These are phyloP conservation scores for Phytopythium chamaehyphon DNA, from an alignment of 352 stramenopile species.

Conservation along the genomic window DNA sequence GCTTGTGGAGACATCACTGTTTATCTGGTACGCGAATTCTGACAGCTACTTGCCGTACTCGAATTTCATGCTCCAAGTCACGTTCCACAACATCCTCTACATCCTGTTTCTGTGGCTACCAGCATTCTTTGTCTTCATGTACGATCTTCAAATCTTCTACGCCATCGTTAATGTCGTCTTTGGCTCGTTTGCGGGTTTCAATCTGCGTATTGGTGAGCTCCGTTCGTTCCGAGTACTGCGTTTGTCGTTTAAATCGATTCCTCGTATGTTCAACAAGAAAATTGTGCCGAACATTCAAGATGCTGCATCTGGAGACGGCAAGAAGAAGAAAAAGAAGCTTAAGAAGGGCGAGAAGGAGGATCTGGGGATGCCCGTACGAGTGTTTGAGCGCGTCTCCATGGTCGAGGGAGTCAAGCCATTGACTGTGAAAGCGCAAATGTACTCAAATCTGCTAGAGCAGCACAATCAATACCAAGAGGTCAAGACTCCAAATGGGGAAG, in stretches of 20 bases:
- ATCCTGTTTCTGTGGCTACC: constrained; percentile 82
- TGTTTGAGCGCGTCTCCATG: constrained; percentile 83
- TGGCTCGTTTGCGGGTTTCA: constrained; percentile 81
- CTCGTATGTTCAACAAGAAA: constrained; percentile 86
- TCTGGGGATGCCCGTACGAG: constrained; percentile 53
- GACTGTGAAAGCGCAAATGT: constrained; percentile 83
- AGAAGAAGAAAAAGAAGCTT: constrained; percentile 71
- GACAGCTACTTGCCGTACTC: constrained; percentile 75
- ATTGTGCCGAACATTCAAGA: constrained; percentile 85
- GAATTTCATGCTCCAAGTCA: constrained; percentile 79
- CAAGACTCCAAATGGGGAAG: constrained; percentile 57
- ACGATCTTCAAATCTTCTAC: constrained; percentile 87
- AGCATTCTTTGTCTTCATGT: constrained; percentile 82
- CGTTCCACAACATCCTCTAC: constrained; percentile 85
- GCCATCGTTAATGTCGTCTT: constrained; percentile 72
- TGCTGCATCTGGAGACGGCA: constrained; percentile 35
- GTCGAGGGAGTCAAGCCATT: constrained; percentile 73
- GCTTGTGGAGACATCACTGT: constrained; percentile 81
- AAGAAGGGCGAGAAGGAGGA: constrained; percentile 73
- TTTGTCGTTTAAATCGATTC: constrained; percentile 84
- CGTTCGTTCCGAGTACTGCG: constrained; percentile 42
- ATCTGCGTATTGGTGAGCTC: constrained; percentile 61
- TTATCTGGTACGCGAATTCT: constrained; percentile 79
- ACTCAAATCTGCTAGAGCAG: constrained; percentile 69
- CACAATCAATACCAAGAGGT: constrained; percentile 58